Evolutionary conservation across 352 stramenopile species (phyloP).

Genomic region (Pythium plurisporium): DNA sequence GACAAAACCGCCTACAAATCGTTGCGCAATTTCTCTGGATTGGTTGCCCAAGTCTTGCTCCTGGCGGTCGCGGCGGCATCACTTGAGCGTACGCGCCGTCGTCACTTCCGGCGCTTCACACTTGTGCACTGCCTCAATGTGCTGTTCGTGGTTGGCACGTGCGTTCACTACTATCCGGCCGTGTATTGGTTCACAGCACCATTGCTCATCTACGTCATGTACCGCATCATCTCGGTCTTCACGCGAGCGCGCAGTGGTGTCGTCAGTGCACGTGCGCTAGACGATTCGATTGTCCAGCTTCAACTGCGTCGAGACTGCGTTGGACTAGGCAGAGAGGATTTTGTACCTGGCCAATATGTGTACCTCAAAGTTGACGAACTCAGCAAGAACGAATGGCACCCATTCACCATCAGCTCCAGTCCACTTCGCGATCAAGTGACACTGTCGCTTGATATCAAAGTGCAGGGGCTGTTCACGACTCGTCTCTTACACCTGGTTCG

Average conservation of each 20-base stretch:
- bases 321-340: conserved; percentile 18
- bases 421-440: conserved; percentile 32
- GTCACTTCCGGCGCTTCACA: conserved; percentile 52
- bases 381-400: conserved; percentile 58
- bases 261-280: conserved; percentile 22
- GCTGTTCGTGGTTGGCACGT: conserved; percentile 40
- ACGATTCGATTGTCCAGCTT: conserved; percentile 49
- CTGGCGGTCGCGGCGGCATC: conserved; percentile 39
- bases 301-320: conserved; percentile 39
- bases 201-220: conserved; percentile 55
- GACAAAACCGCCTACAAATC: conserved; percentile 51
- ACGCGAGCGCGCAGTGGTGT: conserved; percentile 7
- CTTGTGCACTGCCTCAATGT: conserved; percentile 48
- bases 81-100: conserved; percentile 44
- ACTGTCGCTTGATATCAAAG: conserved; percentile 56
- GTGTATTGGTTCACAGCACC: conserved; percentile 53
- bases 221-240: conserved; percentile 48
- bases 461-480: conserved; percentile 57
- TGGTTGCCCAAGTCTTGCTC: conserved; percentile 43
- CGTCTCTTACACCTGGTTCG: conserved; percentile 44
- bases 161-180: conserved; percentile 65
- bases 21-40: conserved; percentile 58
- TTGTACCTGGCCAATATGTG: conserved; percentile 59
- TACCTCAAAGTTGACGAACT: conserved; percentile 64
- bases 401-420: conserved; percentile 70